Evolutionary conservation across 1,284 basidiomycete species (phyloP), one percentile per base, ranked within the genome.

Genomic region (Erythrobasidium hasegawianum): DNA sequence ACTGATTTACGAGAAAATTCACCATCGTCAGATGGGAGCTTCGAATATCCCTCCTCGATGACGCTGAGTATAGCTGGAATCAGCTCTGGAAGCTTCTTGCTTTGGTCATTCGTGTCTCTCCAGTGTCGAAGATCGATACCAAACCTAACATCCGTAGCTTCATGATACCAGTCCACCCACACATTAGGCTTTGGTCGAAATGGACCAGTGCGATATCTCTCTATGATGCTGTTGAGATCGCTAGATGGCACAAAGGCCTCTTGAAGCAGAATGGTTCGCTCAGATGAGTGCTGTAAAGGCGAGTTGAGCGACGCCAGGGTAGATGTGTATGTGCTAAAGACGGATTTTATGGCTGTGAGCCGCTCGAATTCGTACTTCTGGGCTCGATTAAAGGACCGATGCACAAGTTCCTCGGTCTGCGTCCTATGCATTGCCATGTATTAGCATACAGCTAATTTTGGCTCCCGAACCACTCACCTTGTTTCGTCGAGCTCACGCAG

Each of bases 311-410:
- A 60, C 1, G 57, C 52, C 7, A 67, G 26, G 9, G 65, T 56
- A 7, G 65, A 39, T n/a, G 47, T 60, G 43, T 60, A 67, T 2
- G 65, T 61, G 9, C 27, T 55, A 3, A 67, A 45, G 5, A 61
- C 58, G 4, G 58, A 64, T 1, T 70, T 58, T 3, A 69, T 67
- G 11, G 73, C 73, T 43, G 69, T 66, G 24, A 72, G 57, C 10
- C 73, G 71, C 40, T 74, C 72, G 13, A 52, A n/a, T 33, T 74
- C 73, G 40, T 64, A 68, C 20, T 71, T 71, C 33, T 73, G 70
- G 1, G 67, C 45, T 53, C 71, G 70, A 7, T 70, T 40, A 18
- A 72, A 54, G 45, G 70, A 69, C 10, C 60, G 47, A 22, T 65
- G 55, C 27, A 70, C 50, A 24, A 67, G 47, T 24, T 71, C 68